Evolutionary conservation across 768 basidiomycete species (phyloP).

Genomic region (Amylocystis lapponica): DNA sequence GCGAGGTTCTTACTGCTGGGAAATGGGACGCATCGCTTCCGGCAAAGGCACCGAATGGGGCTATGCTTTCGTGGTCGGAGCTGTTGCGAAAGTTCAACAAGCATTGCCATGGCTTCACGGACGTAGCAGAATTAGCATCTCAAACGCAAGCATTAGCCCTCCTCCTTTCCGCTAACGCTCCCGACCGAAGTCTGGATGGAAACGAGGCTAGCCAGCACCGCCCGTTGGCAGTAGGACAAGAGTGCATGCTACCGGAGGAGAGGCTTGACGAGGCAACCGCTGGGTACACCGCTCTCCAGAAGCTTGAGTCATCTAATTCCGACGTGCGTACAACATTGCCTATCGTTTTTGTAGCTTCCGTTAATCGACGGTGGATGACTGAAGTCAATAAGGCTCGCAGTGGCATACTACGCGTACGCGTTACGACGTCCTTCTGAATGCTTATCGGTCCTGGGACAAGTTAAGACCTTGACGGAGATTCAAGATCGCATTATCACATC

Average conservation of each 20-base stretch:
- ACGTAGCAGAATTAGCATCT: constrained; percentile 59
- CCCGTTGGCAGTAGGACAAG: constrained; percentile 43
- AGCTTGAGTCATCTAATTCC: constrained; percentile 41
- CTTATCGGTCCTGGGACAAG: constrained; percentile 48
- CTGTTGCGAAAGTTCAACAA: constrained; percentile 85
- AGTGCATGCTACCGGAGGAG: constrained; percentile 52
- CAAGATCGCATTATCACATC: constrained; percentile 45
- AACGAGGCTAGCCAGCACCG: constrained; percentile 28
- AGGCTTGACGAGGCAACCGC: constrained; percentile 49
- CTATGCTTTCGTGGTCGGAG: constrained; percentile 63
- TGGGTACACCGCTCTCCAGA: constrained; percentile 51
- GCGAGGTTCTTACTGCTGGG: constrained; percentile 64
- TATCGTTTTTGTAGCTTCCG: not conserved
- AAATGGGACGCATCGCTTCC: constrained; percentile 62
- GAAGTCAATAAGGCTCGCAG: constrained; percentile 60
- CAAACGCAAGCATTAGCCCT: constrained; percentile 62
- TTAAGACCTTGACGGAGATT: constrained; percentile 50
- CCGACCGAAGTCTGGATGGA: constrained; percentile 54
- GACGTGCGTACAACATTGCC: constrained; percentile 44
- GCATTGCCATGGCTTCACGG: constrained; percentile 58
- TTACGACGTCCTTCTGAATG: constrained; percentile 61
- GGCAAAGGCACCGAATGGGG: constrained; percentile 52
- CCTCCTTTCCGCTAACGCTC: constrained; percentile 34
- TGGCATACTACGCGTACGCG: constrained; percentile 81
- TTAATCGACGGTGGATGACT: not conserved